These are phyloP conservation scores for Colletotrichum zoysiae DNA, from an alignment of 2,329 filamentous ascomycete genomes.

Conservation along the genomic window DNA sequence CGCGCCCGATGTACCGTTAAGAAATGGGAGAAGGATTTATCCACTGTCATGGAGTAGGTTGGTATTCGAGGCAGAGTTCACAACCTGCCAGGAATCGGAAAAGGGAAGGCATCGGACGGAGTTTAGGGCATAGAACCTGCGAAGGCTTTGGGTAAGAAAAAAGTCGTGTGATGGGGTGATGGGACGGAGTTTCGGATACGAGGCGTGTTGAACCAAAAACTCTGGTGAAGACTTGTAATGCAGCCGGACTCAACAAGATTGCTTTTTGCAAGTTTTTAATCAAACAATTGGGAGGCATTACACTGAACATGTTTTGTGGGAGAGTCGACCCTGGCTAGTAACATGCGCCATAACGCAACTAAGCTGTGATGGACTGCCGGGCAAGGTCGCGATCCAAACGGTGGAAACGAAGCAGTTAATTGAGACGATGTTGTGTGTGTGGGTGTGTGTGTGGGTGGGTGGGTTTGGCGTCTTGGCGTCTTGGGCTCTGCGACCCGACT, in stretches of 20 bases:
- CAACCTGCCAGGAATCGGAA: neutral
- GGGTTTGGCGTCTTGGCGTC: no score
- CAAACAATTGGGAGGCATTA: neutral
- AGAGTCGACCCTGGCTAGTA: neutral
- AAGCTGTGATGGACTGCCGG: neutral
- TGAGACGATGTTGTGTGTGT: neutral
- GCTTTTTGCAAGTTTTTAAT: neutral
- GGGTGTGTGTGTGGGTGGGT: no score
- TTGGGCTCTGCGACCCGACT: neutral
- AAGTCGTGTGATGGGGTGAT: conserved; percentile 2
- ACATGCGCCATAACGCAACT: neutral
- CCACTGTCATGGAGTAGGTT: neutral
- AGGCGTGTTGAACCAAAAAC: neutral
- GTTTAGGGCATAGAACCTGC: neutral
- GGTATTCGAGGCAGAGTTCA: neutral
- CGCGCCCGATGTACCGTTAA: conserved; percentile 54
- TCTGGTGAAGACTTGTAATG: neutral
- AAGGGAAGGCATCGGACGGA: neutral
- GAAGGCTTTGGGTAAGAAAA: neutral
- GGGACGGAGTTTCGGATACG: conserved; percentile 14
- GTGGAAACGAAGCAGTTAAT: neutral
- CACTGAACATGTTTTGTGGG: neutral
- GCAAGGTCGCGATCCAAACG: neutral
- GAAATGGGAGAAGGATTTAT: neutral
- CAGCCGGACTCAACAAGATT: neutral